Conservation (phyloP, 352 stramenopile genomes). For the Phytophthora pini region DNA sequence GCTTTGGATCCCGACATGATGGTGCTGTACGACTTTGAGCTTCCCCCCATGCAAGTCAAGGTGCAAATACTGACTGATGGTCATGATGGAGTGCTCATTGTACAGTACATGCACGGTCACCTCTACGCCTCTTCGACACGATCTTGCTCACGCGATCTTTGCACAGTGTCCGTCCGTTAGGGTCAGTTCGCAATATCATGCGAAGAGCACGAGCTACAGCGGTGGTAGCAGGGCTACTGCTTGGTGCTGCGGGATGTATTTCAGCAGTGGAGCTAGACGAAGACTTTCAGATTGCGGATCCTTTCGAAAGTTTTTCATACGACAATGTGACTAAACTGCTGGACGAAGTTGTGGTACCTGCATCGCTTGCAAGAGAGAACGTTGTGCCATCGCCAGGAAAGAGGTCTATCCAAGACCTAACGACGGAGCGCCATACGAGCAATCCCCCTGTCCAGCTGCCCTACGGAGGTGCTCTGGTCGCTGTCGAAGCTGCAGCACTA, state of each 20-base stretch:
- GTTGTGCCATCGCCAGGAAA: constrained; percentile 1
- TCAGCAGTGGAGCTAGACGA: constrained; percentile 4
- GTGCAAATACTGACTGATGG: too few relatives aligned
- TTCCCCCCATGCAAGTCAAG: constrained; percentile 18
- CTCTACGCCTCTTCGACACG: constrained; percentile 19
- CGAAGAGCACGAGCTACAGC: background rate
- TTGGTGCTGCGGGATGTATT: background rate
- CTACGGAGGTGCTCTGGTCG: constrained; percentile 32
- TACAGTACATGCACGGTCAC: too few relatives aligned
- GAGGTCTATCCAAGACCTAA: constrained; percentile 9
- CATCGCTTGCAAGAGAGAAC: constrained; percentile 17
- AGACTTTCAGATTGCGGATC: constrained; percentile 17
- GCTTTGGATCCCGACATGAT: constrained; percentile 19
- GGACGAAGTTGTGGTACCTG: constrained; percentile 27
- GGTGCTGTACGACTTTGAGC: constrained; percentile 12
- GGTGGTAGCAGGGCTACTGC: constrained; percentile 3
- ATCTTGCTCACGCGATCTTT: constrained; percentile 29
- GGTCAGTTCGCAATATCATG: constrained; percentile 23
- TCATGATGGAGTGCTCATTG: too few relatives aligned
- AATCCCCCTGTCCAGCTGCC: background rate
- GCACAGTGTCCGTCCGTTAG: constrained; percentile 10
- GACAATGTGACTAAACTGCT: constrained; percentile 27
- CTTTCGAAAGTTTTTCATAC: constrained; percentile 17
- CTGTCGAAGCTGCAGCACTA: constrained; percentile 37
- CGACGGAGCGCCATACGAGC: constrained; percentile 1